Conservation (phyloP, 2,329 filamentous ascomycete species). For the Paraphaeosphaeria sporulosa region DNA sequence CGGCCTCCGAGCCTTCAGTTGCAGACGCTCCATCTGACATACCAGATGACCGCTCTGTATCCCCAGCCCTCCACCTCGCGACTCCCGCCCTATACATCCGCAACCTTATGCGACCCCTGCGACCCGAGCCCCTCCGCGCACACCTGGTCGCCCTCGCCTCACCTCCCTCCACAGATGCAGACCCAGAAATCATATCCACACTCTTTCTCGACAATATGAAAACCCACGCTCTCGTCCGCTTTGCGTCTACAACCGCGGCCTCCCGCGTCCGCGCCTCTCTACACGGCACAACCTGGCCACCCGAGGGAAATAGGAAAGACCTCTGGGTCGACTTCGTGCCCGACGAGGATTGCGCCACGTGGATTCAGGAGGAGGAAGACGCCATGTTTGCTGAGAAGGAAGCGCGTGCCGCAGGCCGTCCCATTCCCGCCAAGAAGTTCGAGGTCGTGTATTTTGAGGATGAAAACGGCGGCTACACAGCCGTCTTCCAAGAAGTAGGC, state of each 20-base stretch:
- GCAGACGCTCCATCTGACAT: constrained; percentile 22
- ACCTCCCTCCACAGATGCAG: constrained; percentile 58
- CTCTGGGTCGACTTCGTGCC: constrained; percentile 93
- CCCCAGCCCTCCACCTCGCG: constrained; percentile 51
- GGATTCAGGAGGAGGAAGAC: constrained; percentile 66
- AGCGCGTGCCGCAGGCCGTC: constrained; percentile 28
- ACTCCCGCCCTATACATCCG: constrained; percentile 76
- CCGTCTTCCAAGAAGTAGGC: constrained; percentile 46
- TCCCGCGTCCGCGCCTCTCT: constrained; percentile 77
- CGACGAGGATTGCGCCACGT: constrained; percentile 72
- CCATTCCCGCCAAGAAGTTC: constrained; percentile 35
- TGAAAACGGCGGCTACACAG: constrained; percentile 25
- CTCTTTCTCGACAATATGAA: constrained; percentile 86
- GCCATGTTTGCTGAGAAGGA: constrained; percentile 40
- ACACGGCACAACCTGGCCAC: constrained; percentile 84
- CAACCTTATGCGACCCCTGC: constrained; percentile 87
- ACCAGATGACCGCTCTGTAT: constrained; percentile 39
- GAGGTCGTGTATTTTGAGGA: constrained; percentile 41
- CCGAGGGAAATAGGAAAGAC: constrained; percentile 82
- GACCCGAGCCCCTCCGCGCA: constrained; percentile 69
- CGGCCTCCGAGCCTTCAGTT: constrained; percentile 19
- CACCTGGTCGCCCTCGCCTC: constrained; percentile 76
- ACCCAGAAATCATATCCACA: constrained; percentile 65
- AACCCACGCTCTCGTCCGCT: constrained; percentile 84
- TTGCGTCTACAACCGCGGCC: constrained; percentile 73